These are phyloP conservation scores for Solanum etuberosum DNA, from an alignment of 257 asterid species.

Conservation along the genomic window DNA sequence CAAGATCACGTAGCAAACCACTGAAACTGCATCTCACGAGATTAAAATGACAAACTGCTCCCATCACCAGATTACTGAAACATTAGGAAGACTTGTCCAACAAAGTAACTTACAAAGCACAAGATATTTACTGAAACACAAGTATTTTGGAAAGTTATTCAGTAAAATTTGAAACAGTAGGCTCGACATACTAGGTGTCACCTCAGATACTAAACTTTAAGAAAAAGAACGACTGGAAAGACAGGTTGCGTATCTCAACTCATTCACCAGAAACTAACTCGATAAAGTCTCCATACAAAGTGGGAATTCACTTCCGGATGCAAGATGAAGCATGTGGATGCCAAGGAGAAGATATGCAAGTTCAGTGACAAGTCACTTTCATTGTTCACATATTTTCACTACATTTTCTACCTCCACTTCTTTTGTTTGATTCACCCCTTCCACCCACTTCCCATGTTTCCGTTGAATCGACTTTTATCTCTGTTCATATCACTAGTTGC, in stretches of 20 bases:
- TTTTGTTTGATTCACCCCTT: neutral
- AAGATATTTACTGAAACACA: neutral
- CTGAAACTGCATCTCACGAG: neutral
- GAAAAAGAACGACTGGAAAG: neutral
- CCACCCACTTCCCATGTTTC: neutral
- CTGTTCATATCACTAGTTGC: neutral
- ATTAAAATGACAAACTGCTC: neutral
- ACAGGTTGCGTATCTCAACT: neutral
- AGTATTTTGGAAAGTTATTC: neutral
- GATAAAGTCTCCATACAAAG: neutral
- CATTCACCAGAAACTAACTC: neutral
- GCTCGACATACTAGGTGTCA: neutral
- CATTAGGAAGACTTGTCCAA: neutral
- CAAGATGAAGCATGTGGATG: neutral
- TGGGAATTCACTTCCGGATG: neutral
- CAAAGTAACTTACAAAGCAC: neutral
- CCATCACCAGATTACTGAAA: neutral
- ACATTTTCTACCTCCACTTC: neutral
- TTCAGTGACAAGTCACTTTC: neutral
- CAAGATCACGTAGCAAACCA: neutral
- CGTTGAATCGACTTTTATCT: neutral
- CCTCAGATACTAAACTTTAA: neutral
- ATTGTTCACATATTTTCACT: neutral
- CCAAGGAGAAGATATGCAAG: neutral
- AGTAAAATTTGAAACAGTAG: neutral